A percentile compares a stretch with the other conserved stretches of the same genome.
These are phyloP conservation scores for Colletotrichum cuscutae DNA, from an alignment of 2,329 filamentous ascomycete species.

Conservation along the genomic window DNA sequence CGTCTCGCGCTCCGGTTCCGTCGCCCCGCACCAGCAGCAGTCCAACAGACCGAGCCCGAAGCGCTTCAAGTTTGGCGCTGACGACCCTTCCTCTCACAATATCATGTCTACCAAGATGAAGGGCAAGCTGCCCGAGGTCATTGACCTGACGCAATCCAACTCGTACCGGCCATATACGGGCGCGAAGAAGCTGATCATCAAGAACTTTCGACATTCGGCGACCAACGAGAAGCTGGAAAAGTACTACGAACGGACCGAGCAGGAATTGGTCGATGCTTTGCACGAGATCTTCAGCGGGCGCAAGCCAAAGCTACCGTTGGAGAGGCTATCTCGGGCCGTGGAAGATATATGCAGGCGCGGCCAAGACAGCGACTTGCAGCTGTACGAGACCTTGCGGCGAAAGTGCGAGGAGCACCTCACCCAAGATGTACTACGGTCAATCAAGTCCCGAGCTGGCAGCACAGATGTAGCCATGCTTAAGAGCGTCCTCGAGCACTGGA, in stretches of 20 bases:
- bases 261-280: conserved; percentile 79
- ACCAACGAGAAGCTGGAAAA: conserved; percentile 70
- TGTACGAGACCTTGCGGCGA: conserved; percentile 65
- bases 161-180: conserved; percentile 79
- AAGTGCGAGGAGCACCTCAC: conserved; percentile 77
- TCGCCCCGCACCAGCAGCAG: conserved; percentile 34
- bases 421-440: conserved; percentile 64
- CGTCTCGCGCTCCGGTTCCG: conserved; percentile 41
- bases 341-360: conserved; percentile 91
- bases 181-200: conserved; percentile 89
- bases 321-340: conserved; percentile 88
- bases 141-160: conserved; percentile 47
- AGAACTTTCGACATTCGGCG: conserved; percentile 81
- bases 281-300: conserved; percentile 75
- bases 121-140: conserved; percentile 52
- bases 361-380: conserved; percentile 73
- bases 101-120: conserved; percentile 45
- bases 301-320: conserved; percentile 77
- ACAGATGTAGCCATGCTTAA: conserved; percentile 73
- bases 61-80: conserved; percentile 32
- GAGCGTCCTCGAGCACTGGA: conserved; percentile 71
- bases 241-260: conserved; percentile 82
- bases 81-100: conserved; percentile 13
- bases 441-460: conserved; percentile 60
- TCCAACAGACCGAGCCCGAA: conserved; percentile 33